These are phyloP conservation scores for Teratosphaeria destructans DNA, from an alignment of 2,329 filamentous ascomycete species.

Conservation along the genomic window DNA sequence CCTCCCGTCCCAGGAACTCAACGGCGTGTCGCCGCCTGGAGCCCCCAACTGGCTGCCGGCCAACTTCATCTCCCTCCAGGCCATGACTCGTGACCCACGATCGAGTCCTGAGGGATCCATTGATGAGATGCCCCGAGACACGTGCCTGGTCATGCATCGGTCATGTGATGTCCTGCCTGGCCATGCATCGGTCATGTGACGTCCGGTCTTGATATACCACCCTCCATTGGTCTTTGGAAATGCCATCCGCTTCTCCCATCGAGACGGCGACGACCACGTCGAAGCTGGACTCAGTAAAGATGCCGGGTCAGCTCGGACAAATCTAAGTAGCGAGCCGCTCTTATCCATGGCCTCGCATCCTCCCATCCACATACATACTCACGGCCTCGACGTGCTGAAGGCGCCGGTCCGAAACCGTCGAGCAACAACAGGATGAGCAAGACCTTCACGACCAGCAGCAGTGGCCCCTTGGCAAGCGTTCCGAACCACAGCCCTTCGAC, in stretches of 20 bases:
- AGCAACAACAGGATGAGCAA: slow-evolving; percentile 5
- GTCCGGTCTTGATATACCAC: not conserved
- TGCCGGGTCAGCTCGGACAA: not conserved
- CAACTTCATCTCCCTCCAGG: not conserved
- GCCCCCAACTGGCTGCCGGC: not conserved
- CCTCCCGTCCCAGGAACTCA: not conserved
- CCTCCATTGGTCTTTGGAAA: too few relatives aligned
- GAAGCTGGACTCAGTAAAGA: not conserved
- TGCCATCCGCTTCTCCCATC: too few relatives aligned
- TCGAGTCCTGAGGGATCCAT: too few relatives aligned
- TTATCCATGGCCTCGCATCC: not conserved
- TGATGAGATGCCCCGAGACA: not conserved
- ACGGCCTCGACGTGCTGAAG: not conserved
- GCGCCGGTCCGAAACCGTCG: slow-evolving; percentile 3
- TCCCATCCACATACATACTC: not conserved
- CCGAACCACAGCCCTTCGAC: not conserved
- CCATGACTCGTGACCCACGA: too few relatives aligned
- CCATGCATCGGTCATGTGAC: not conserved
- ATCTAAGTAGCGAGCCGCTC: not conserved
- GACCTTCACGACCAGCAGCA: slow-evolving; percentile 5
- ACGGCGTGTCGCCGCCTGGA: not conserved
- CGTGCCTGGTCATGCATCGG: not conserved
- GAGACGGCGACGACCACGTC: not conserved
- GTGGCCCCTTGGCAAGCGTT: not conserved
- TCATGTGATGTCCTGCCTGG: not conserved